phyloP scores from a whole-genome alignment of 1,139 yeast species.

The Meyerozyma smithsonii region DNA sequence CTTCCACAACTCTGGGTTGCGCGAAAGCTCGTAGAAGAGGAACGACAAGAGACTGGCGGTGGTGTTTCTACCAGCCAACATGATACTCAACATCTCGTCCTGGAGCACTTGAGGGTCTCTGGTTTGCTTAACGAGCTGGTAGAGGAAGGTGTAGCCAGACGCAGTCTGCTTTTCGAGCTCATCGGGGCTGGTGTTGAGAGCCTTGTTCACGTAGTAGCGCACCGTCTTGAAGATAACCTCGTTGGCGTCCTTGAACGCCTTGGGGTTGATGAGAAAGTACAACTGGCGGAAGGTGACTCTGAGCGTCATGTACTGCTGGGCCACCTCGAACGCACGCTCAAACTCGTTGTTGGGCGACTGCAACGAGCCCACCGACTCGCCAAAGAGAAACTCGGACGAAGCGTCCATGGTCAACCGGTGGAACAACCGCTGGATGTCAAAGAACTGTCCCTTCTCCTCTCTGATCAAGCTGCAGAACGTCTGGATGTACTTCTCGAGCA shows the following conservation, averaged over 20 bases:
- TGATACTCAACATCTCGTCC: conserved; percentile 13
- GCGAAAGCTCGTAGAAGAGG: conserved; percentile 12
- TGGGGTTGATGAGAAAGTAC: conserved; percentile 8
- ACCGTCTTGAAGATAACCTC: conserved; percentile 10
- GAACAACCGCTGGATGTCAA: conserved; percentile 37
- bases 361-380: conserved; percentile 29
- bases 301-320: conserved; percentile 9
- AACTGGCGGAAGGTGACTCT: conserved; percentile 9
- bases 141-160: conserved; percentile 12
- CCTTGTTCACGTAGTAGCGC: conserved; percentile 11
- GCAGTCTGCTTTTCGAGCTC: conserved; percentile 10
- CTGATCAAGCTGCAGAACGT: conserved; percentile 14
- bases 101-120: conserved; percentile 12
- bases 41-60: conserved; percentile 14
- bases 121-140: conserved; percentile 14
- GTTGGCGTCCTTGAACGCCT: conserved; percentile 8
- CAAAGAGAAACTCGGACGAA: conserved; percentile 39
- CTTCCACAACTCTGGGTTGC: conserved; percentile 9
- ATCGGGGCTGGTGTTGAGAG: conserved; percentile 8
- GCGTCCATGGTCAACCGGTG: conserved; percentile 37
- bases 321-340: conserved; percentile 9
- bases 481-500: conserved; percentile 21
- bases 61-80: conserved; percentile 15
- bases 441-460: conserved; percentile 16
- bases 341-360: conserved; percentile 16